Base-by-base conservation (phyloP, 371 early-diverging fungal genomes). In the Rhizopus stolonifer region DNA sequence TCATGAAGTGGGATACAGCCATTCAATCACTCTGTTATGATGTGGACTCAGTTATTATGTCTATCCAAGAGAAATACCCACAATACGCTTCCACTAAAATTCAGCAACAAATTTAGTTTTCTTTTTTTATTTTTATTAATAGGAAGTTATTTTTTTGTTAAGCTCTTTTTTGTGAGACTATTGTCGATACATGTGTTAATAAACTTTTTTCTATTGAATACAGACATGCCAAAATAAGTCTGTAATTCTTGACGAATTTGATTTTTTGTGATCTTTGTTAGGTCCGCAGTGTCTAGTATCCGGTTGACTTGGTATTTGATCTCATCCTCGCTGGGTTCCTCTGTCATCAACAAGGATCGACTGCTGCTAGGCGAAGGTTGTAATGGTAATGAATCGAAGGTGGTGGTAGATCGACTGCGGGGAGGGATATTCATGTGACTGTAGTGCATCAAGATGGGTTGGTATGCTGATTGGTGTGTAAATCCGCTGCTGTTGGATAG, bases 231-330 rank as follows among this genome's bases (percentile, higher is more conserved):
- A 65, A 73, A 77, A 21, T 60, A 49, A 2, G 34, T 32, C 29
- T 70, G 69, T 21, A 77, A 60, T 43, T 73, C 67, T 54, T 77
- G 74, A 46, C 77, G 65, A 8, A 77, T 74, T 60, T 88, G 89
- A 61, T 91, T 92, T 81, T 93, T 93, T 49, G 94, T 90, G 36
- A 91, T 77, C 26, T 82, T 72, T 72, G 87, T 90, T 25, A 93
- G 69, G 66, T 93, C 87, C 15, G 92, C 86, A 10, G 82, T 81
- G 22, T 77, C 54, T 8, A 98, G 67, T 19, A 95, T 89, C 19
- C 80, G 79, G 23, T 84, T 78, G 52, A 96, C 88, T 65, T 89
- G 85, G 21, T 55, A 56, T 26, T 90, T 65, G 46, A 98, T 80
- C 51, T 92, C 89, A 34, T 88, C 87, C 56, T 95, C 94, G 14